These are phyloP conservation scores for Citrullus amarus DNA, from an alignment of 306 rosid species.

Conservation along the genomic window DNA sequence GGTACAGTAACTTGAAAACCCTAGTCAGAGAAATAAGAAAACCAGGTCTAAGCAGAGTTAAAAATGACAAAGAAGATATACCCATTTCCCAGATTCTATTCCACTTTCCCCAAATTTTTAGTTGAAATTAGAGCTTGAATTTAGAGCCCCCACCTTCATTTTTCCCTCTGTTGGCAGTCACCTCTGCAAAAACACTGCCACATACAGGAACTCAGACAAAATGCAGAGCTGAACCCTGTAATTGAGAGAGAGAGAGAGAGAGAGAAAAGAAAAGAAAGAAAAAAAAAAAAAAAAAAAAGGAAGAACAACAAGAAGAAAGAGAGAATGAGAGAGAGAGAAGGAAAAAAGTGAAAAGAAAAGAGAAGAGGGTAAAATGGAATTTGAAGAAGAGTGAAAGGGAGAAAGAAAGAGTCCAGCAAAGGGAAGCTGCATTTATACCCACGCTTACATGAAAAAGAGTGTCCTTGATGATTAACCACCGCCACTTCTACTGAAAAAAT, in stretches of 20 bases:
- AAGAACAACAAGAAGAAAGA: slow-evolving; percentile 1
- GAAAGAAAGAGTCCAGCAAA: not conserved
- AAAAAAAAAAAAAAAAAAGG: not conserved
- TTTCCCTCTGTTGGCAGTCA: slow-evolving; percentile 17
- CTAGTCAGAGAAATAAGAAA: slow-evolving; percentile 54
- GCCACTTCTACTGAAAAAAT: slow-evolving; percentile 48
- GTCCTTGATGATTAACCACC: slow-evolving; percentile 98
- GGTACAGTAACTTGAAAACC: slow-evolving; percentile 70
- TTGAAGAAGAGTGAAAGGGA: slow-evolving; percentile 2
- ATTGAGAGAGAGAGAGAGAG: not conserved
- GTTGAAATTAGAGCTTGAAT: slow-evolving; percentile 25
- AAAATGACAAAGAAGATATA: slow-evolving; percentile 53
- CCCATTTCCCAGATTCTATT: slow-evolving; percentile 78
- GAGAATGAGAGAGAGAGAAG: slow-evolving; percentile 3
- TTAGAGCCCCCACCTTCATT: slow-evolving; percentile 14
- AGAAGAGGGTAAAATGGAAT: slow-evolving; percentile 23
- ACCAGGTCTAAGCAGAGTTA: slow-evolving; percentile 24
- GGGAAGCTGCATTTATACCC: slow-evolving; percentile 30
- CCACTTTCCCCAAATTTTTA: slow-evolving; percentile 40
- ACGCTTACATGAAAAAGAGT: slow-evolving; percentile 71
- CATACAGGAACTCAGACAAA: slow-evolving; percentile 12
- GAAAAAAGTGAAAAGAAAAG: not conserved
- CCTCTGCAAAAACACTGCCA: slow-evolving; percentile 28
- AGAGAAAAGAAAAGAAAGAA: not conserved
- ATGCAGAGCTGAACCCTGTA: not conserved